Percentiles rank a stretch among this genome's conserved stretches.
These are phyloP conservation scores for Backusella parvicylindrica DNA, from an alignment of 192 early-diverging fungal genomes.

Conservation along the genomic window DNA sequence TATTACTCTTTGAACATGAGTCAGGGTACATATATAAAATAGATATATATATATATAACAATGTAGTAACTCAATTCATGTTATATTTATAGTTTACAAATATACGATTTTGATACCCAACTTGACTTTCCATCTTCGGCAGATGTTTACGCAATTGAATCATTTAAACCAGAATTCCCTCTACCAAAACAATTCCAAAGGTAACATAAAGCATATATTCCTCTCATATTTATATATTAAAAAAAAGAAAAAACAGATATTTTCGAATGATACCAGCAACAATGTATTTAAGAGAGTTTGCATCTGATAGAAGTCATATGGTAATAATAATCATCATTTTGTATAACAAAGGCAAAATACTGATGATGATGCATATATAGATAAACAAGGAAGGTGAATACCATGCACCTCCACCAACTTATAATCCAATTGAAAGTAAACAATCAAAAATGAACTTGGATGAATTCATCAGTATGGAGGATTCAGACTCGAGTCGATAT, in stretches of 20 bases:
- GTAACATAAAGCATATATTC: neutral
- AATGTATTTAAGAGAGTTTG: conserved; percentile 11
- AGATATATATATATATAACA: neutral
- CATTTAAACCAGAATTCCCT: conserved; percentile 5
- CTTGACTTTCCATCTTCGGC: conserved; percentile 13
- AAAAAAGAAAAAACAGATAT: neutral
- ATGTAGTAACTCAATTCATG: too few species aligned
- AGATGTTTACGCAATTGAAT: neutral
- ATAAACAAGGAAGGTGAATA: conserved; percentile 8
- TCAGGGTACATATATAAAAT: neutral
- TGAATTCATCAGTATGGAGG: conserved; percentile 16
- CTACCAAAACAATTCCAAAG: conserved; percentile 12
- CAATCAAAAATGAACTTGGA: conserved; percentile 7
- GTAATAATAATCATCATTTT: neutral
- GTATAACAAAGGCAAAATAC: too few species aligned
- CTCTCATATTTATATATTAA: neutral
- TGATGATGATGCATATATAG: neutral
- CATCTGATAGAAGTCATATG: conserved; percentile 28
- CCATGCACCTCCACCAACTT: conserved; percentile 9
- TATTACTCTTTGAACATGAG: neutral
- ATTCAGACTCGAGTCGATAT: neutral
- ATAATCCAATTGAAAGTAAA: conserved; percentile 1
- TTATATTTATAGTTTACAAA: neutral
- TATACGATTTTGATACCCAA: conserved; percentile 20
- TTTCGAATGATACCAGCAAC: conserved; percentile 17